Base-by-base conservation (phyloP, 2,329 filamentous ascomycete genomes). In the Penicillium sp. region DNA sequence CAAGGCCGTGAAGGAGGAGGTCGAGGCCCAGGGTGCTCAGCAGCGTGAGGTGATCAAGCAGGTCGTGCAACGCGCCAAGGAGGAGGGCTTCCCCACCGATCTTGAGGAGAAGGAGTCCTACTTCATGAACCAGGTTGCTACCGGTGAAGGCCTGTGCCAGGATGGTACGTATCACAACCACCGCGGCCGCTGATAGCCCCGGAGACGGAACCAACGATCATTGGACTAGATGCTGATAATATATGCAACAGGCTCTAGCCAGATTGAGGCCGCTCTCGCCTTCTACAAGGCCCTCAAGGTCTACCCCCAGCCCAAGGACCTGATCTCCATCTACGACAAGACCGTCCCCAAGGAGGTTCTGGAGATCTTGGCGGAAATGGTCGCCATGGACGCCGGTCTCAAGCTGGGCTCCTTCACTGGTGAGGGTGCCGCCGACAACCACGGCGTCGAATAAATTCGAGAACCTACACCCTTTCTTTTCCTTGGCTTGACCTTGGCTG, bases 271-370 rank as follows among this genome's bases (percentile, higher is more conserved):
- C 51, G 93, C 95, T 48, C 81, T 98, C 59, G 91, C 90, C 76
- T 99, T 99, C 80, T 99, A 98, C 86, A 96, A 93, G 84, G 95
- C 93, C 45, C 85, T 99, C 66, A 99, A 99, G 85, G 95, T 98
- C 68, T 99, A 99, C 80, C 95, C 95, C 52, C 90, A 91, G 70
- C 95, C 93, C 13, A 85, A 88, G 68, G 95, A 98, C 72, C 82
- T 99, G 69, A 97, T 99, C 75, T 86, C 85, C 70, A 96, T 99
- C 77, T 99, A 99, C 79, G 95, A 99, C 78, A 96, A 96, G 86
- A 98, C 95, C 31, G 93, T 98, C 46, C 89, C 93, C 68, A 97
- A 97, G 90, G 93, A 93, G 61, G 90, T 98, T 69, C 87, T 99
- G 68, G 93, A 99, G 76, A 88, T 98, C 68, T 87, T 99, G 62